Evolutionary conservation across 495 filamentous ascomycete genomes (phyloP), one percentile per base, ranked within the genome.

Genomic region (Penicillium pulvis): DNA sequence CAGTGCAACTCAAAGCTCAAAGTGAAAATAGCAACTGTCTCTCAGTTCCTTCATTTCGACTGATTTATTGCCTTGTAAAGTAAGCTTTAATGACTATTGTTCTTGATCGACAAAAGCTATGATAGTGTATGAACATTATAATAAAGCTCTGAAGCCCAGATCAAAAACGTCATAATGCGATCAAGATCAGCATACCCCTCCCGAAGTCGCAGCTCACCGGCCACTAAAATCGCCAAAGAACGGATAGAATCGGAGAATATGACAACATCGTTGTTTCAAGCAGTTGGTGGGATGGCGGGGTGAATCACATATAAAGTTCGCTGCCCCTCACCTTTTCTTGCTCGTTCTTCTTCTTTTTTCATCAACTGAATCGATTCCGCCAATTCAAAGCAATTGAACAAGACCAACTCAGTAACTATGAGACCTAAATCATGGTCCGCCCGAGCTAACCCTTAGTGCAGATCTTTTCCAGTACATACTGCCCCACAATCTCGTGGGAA

Each of bases 401-500:
- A 49, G 26, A 16, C 26, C 24, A 30, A 30, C 45, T 49, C 51
- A 56, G 67, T 70, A 70, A 70, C 60, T 70, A 69, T 57, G 11
- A 39, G 16, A 33, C 49, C 41, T 20, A 17, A 10, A 19, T 36
- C n/a, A 0, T 30, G 16, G 30, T 36, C 16, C n/a, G 11, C 26
- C 57, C 54, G 49, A 28, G 59, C 68, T 71, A 36, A 71, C 63
- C 44, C 10, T 57, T 28, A 45, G 7, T 51, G 19, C 51, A 62
- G 55, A 61, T 55, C 46, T 12, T 42, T 31, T 42, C 56, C 68
- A 63, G 67, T 70, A 70, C 64, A 68, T 61, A 58, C 30, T 41
- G 39, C 65, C 55, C 55, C 64, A 42, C 54, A 28, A 46, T 17
- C 56, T 23, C 42, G 45, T 71, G 67, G 75, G 74, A 73, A 79